Evolutionary conservation across 2,329 filamentous ascomycete genomes (phyloP), one percentile per base, ranked within the genome.

Genomic region (Fusarium agapanthi): DNA sequence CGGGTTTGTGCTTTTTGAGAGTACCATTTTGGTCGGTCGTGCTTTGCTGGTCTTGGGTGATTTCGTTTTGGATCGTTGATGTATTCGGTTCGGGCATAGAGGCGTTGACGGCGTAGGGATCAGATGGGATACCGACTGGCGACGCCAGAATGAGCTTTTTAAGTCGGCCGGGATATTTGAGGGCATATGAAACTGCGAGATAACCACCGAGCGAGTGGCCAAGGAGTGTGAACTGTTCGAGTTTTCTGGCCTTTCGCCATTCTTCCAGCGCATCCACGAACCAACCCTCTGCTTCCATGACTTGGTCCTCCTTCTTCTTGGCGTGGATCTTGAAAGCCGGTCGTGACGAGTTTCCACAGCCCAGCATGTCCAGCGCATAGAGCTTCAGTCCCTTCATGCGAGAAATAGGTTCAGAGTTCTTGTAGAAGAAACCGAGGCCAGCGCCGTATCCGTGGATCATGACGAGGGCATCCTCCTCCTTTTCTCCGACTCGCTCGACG

Each of bases 391-490:
- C 95, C 34, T 88, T 86, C 3, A 90, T 84, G 24, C 95, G 90
- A 50, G 92, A 95, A 38, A 99, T 84, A 11, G 92, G 90, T 81
- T 99, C 96, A 68, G 97, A 97, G 80, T 99, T 99, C 84, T 96
- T 95, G 87, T 98, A 99, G 86, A 97, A 99, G 83, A 99, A 98
- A 28, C 95, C 96, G 2, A 99, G 87, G 1, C 96, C 96, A 5
- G 96, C 96, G 51, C 96, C 96, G 81, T 99, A 99, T 69, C 96
- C 96, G 80, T 99, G 96, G 9, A 99, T 85, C 90, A 99, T 97
- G 48, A 99, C 95, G 22, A 99, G 86, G 47, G 94, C 96, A 78
- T 98, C 92, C 51, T 97, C 92, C 1, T 90, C 89, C 9, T 91
- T 83, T 79, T 98, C 95, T 40, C 91, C 94, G 2, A 94, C 84